Conservation (phyloP, 176 grass and related monocot genomes). For the Poa pratensis region DNA sequence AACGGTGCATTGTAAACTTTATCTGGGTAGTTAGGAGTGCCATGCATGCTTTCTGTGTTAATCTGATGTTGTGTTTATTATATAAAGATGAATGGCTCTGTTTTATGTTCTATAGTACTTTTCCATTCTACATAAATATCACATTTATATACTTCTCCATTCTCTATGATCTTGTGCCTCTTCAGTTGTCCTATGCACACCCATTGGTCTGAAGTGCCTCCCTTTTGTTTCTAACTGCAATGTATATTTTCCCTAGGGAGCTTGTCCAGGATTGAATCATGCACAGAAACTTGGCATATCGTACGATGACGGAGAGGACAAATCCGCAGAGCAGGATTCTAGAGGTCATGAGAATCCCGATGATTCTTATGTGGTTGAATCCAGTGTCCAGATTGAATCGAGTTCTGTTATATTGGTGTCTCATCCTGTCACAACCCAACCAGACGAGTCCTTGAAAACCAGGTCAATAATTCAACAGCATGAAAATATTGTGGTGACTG, state of each 20-base stretch:
- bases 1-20: conserved; percentile 23
- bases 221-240: conserved; percentile 12
- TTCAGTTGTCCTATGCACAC: not conserved
- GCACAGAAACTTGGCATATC: conserved; percentile 82
- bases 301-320: conserved; percentile 55
- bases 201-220: conserved; percentile 17
- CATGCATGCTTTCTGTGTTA: conserved; percentile 29
- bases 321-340: conserved; percentile 46
- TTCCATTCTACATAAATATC: conserved; percentile 6
- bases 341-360: conserved; percentile 26
- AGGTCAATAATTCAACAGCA: conserved; percentile 5
- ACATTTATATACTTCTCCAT: not conserved
- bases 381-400: conserved; percentile 46
- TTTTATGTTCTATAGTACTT: conserved; percentile 10
- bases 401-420: conserved; percentile 55
- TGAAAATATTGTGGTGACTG: conserved; percentile 20
- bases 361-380: conserved; percentile 43
- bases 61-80: conserved; percentile 2
- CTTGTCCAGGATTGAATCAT: conserved; percentile 80
- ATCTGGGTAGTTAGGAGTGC: not conserved
- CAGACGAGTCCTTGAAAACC: not conserved
- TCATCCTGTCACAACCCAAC: conserved; percentile 27
- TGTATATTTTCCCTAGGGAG: conserved; percentile 61
- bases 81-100: not conserved
- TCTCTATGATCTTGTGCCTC: conserved; percentile 19